Evolutionary conservation across 2,329 filamentous ascomycete species (phyloP), one percentile per base, ranked within the genome.

Genomic region (Epichloe bromicola): DNA sequence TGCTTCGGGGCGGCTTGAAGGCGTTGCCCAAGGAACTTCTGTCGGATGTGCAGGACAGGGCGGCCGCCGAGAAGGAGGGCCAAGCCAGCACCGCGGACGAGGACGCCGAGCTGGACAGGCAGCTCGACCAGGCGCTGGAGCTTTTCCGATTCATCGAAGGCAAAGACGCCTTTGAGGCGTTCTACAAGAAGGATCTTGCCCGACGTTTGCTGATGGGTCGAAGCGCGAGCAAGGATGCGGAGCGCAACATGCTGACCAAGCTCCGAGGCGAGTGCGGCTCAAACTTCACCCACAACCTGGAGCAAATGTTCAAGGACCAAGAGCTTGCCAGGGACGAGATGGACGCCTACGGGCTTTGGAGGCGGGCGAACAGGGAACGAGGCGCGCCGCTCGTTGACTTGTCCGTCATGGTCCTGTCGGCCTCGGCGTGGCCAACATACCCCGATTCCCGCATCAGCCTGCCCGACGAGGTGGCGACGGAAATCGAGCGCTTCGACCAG

Each of bases 291-390:
- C 90, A 95, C 63, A 98, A 98, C 61, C 75, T 99, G 0, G 94
- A 99, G 68, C 88, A 91, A 55, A 99, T 99, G 93, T 98, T 99
- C 74, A 95, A 95, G 66, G 93, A 99, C 62, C 88, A 97, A 66
- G 90, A 96, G 63, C 76, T 96, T 19, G 87, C 87, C 12, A 85
- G 86, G 54, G 93, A 97, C 60, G 91, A 97, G 64, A 95, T 97
- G 85, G 70, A 77, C n/a, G 80, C 85, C 0, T 98, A 95, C 70
- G 93, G 85, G 65, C 76, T 67, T 66, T 89, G 67, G 69, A 75
- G 77, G 15, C 74, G 78, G 15, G 74, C 75, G 48, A 76, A 76
- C 50, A 65, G 57, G 2, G 69, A 69, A 33, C 12, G 19, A 4
- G 61, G 63, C 34, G 79, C 74, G 52, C 66, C 74, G 5, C 65